Conservation (phyloP, 2,329 filamentous ascomycete genomes). For the Pseudopyricularia cyperi region DNA sequence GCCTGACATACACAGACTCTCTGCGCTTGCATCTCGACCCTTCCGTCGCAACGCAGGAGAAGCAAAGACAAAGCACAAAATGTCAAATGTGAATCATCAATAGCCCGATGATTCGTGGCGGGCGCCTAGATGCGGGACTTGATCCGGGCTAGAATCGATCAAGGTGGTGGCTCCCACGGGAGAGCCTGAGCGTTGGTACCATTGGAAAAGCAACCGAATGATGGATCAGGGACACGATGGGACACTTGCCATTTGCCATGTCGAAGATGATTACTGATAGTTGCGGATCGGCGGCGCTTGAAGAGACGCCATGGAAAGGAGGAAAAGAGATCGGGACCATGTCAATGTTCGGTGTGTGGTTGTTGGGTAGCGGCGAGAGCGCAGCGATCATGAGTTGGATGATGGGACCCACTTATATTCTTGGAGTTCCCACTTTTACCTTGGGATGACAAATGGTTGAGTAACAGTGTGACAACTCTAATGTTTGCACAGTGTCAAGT, state of each 20-base stretch:
- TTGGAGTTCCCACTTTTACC: too few relatives aligned
- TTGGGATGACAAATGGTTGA: too few relatives aligned
- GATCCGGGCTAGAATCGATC: neutral
- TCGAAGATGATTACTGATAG: neutral
- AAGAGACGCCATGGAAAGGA: neutral
- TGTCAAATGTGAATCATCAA: neutral
- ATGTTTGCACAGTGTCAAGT: too few relatives aligned
- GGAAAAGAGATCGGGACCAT: neutral
- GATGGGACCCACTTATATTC: too few relatives aligned
- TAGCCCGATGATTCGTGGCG: neutral
- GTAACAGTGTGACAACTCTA: too few relatives aligned
- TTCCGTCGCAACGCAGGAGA: neutral
- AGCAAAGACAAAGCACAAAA: neutral
- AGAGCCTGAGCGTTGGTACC: neutral
- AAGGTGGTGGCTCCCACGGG: neutral
- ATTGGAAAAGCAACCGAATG: neutral
- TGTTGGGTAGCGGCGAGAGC: too few relatives aligned
- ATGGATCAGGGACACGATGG: neutral
- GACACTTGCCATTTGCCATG: neutral
- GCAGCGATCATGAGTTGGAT: too few relatives aligned
- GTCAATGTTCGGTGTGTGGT: too few relatives aligned
- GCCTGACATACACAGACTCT: too few relatives aligned
- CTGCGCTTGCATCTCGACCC: too few relatives aligned
- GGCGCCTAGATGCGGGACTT: neutral
- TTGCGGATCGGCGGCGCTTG: neutral